Evolutionary conservation across 2,329 filamentous ascomycete species (phyloP).

Genomic region (Diaporthe australafricana): DNA sequence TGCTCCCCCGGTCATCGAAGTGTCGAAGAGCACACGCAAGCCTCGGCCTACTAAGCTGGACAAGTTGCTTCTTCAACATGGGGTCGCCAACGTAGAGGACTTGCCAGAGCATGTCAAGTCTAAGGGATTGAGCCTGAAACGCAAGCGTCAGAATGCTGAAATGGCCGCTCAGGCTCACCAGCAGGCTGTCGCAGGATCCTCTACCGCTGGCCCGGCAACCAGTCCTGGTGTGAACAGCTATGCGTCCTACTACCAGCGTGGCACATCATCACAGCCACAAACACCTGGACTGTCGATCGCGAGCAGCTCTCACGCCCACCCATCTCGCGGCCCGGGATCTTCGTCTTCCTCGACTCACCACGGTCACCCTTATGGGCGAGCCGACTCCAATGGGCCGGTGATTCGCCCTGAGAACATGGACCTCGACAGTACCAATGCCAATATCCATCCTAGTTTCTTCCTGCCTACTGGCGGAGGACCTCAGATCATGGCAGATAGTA

Average conservation of each 20-base stretch:
- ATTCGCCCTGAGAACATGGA: conserved; percentile 54
- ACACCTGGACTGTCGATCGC: conserved; percentile 49
- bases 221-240: conserved; percentile 50
- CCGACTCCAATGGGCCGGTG: conserved; percentile 38
- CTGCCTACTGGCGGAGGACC: conserved; percentile 53
- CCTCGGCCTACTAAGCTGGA: conserved; percentile 96
- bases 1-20: conserved; percentile 85
- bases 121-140: conserved; percentile 79
- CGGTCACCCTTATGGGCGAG: conserved; percentile 45
- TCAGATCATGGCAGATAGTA: conserved; percentile 54
- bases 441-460: conserved; percentile 58
- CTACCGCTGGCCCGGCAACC: conserved; percentile 43
- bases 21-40: conserved; percentile 92
- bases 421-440: conserved; percentile 47
- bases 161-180: conserved; percentile 52
- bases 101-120: conserved; percentile 85
- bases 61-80: conserved; percentile 90
- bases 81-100: conserved; percentile 90
- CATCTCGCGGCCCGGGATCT: conserved; percentile 48
- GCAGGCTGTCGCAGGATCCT: conserved; percentile 31
- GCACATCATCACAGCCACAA: conserved; percentile 50
- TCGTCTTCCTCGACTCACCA: conserved; percentile 49
- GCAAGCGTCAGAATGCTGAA: conserved; percentile 74
- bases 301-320: conserved; percentile 48
- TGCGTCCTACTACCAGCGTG: conserved; percentile 49